A percentile compares a stretch with the other conserved stretches of the same genome.
These are phyloP conservation scores for Pachysandra terminalis DNA, from an alignment of 164 flowering plant species.

Conservation along the genomic window DNA sequence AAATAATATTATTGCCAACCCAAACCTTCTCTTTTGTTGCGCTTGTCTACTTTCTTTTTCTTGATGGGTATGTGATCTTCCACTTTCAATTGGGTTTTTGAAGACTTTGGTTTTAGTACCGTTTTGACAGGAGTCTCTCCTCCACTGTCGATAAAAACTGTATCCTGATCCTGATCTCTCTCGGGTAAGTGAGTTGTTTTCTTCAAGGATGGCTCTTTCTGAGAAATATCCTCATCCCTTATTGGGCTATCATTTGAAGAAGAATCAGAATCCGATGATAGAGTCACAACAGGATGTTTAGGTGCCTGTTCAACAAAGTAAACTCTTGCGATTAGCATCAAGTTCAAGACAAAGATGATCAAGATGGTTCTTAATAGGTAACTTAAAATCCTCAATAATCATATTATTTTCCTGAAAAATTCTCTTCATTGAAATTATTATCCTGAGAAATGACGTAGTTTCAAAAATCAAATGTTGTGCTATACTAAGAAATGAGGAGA, in stretches of 20 bases:
- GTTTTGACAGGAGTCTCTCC: conserved; percentile 20
- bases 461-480: neutral
- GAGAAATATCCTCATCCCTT: conserved; percentile 25
- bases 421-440: neutral
- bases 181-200: conserved; percentile 9
- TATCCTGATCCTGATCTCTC: conserved; percentile 24
- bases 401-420: neutral
- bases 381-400: neutral
- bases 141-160: conserved; percentile 18
- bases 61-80: conserved; percentile 13
- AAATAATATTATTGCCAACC: no score
- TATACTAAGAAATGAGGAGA: neutral
- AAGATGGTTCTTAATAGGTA: neutral
- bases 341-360: neutral
- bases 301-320: conserved; percentile 37
- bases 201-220: conserved; percentile 15
- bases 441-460: neutral
- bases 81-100: conserved; percentile 15
- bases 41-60: conserved; percentile 7
- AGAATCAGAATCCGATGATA: conserved; percentile 62
- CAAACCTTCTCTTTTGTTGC: conserved; percentile 19
- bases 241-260: conserved; percentile 26
- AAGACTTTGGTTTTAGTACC: conserved; percentile 16
- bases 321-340: neutral
- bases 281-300: conserved; percentile 23